Conservation (phyloP, 2,329 filamentous ascomycete species). For the Fusarium zealandicum region DNA sequence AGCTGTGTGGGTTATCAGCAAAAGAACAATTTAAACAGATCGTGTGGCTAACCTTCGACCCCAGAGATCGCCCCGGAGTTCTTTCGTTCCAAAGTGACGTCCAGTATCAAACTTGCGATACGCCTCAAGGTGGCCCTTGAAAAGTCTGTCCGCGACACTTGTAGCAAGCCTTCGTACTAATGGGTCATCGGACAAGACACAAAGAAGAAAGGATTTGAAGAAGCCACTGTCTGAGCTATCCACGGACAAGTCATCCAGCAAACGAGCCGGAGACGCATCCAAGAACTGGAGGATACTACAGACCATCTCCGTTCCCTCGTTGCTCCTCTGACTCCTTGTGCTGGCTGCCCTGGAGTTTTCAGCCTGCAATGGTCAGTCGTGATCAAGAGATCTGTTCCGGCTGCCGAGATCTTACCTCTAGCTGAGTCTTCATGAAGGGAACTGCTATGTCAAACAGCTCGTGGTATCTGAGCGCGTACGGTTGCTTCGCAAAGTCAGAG, state of each 20-base stretch:
- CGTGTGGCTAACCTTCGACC: slow-evolving; percentile 55
- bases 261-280: slow-evolving; percentile 54
- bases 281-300: slow-evolving; percentile 63
- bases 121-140: slow-evolving; percentile 45
- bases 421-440: slow-evolving; percentile 62
- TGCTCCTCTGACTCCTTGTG: slow-evolving; percentile 9
- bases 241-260: slow-evolving; percentile 44
- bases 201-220: slow-evolving; percentile 61
- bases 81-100: slow-evolving; percentile 36
- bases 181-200: slow-evolving; percentile 60
- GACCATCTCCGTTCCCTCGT: slow-evolving; percentile 38
- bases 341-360: slow-evolving; percentile 29
- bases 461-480: slow-evolving; percentile 57
- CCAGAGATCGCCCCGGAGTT: slow-evolving; percentile 57
- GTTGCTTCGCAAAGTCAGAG: slow-evolving; percentile 65
- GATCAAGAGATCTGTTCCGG: background rate
- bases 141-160: slow-evolving; percentile 57
- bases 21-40: background rate
- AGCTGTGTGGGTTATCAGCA: slow-evolving; percentile 35
- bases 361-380: slow-evolving; percentile 14
- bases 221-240: slow-evolving; percentile 43
- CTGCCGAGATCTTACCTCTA: slow-evolving; percentile 57
- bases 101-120: slow-evolving; percentile 39
- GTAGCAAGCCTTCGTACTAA: slow-evolving; percentile 57
- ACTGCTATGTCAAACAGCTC: slow-evolving; percentile 63